Percentiles rank a stretch among this genome's conserved stretches.
Evolutionary conservation across 495 filamentous ascomycete genomes (phyloP).

Genomic region (Penicillium bovifimosum): DNA sequence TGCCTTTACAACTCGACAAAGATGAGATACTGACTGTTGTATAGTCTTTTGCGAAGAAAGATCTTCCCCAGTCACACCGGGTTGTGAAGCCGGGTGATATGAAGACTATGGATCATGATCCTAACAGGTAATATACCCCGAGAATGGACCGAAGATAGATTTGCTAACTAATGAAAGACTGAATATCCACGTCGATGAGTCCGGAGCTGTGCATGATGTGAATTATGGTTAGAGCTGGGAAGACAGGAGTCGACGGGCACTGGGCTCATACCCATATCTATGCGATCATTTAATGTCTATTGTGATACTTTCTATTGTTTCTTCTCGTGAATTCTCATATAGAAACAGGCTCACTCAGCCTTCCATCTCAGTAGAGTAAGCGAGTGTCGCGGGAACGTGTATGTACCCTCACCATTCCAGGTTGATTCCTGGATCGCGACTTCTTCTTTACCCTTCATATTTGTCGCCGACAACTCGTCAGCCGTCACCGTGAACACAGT

Average conservation of each 20-base stretch:
- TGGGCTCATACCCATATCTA: not conserved
- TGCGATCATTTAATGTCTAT: not conserved
- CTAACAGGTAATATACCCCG: constrained; percentile 46
- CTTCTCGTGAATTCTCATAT: not conserved
- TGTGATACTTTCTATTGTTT: not conserved
- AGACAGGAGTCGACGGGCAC: not conserved
- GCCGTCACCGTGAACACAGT: constrained; percentile 58
- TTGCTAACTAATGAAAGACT: constrained; percentile 38
- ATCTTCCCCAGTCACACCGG: constrained; percentile 63
- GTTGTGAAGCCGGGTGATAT: constrained; percentile 59
- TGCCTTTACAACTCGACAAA: not conserved
- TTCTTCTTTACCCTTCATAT: constrained; percentile 54
- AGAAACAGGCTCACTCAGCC: constrained; percentile 24
- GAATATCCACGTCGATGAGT: constrained; percentile 66
- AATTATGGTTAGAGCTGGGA: constrained; percentile 35
- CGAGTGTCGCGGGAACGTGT: constrained; percentile 59
- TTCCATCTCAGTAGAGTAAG: constrained; percentile 65
- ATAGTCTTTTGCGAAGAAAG: constrained; percentile 69
- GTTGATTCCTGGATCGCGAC: constrained; percentile 54
- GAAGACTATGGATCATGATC: constrained; percentile 57
- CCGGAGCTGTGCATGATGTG: constrained; percentile 71
- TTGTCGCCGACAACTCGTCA: constrained; percentile 47
- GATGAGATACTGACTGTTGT: not conserved
- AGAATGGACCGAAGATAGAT: not conserved
- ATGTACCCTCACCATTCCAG: constrained; percentile 55